Evolutionary conservation across 2,329 filamentous ascomycete species (phyloP), one percentile per base, ranked within the genome.

Genomic region (Epichloe glyceriae): DNA sequence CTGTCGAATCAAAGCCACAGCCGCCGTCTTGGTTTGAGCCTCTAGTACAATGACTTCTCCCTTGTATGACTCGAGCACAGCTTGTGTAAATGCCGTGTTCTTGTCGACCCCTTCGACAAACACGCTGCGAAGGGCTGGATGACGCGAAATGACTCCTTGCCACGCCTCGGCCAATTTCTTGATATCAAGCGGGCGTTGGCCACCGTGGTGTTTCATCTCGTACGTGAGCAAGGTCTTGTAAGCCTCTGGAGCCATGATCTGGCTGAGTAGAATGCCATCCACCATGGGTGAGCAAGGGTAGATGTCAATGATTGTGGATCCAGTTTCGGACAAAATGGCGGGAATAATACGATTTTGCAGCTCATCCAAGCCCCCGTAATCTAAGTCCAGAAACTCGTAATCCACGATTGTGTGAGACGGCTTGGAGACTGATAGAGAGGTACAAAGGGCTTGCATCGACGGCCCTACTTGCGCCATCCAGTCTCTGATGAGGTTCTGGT

Each of bases 201-300:
- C 19, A 0, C 45, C 6, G 10, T 33, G 26, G 1, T 40, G 44
- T 0, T 60, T 39, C 38, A 61, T 26, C 53, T 52, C 38, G 58
- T 55, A 35, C 49, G 49, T 19, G 51, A 53, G 52, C 56, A 58
- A 11, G 47, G 52, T 46, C 54, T 58, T n/a, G 56, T 22, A 62
- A 26, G 52, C 52, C 8, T 51, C 53, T 0, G 53, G 40, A 0
- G 49, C 48, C 43, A 37, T 54, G 26, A 50, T 45, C 17, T 68
- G 64, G 30, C 64, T 68, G 22, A 70, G 52, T 0, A 69, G 52
- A 11, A 70, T 61, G 5, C 67, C 67, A 1, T 61, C 59, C 43
- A 70, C 67, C 53, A 68, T 62, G 0, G 66, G 64, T 1, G 67
- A 67, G 52, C 64, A 68, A 1, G 68, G 68, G 19, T 66, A 70